Conservation (phyloP, 1,284 basidiomycete species). For the Volvariella surrecta region DNA sequence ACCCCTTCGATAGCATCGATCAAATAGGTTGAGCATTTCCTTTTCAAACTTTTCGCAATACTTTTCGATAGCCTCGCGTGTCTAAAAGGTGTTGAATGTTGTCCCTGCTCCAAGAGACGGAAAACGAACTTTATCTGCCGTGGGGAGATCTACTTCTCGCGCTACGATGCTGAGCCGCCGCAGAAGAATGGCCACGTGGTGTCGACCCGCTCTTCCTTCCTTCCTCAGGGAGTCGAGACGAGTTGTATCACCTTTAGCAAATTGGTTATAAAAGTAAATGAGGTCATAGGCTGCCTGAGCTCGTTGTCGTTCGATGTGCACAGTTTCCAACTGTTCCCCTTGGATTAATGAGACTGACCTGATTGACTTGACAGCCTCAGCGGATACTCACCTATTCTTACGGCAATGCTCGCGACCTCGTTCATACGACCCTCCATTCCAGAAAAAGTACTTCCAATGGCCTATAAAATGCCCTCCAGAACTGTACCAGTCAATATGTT, state of each 20-base stretch:
- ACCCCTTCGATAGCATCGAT: slow-evolving; percentile 89
- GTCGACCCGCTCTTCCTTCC: slow-evolving; percentile 80
- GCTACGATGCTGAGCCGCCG: slow-evolving; percentile 83
- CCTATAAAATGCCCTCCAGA: slow-evolving; percentile 31
- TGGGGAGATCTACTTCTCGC: slow-evolving; percentile 85
- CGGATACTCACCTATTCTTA: slow-evolving; percentile 72
- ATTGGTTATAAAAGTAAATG: slow-evolving; percentile 93
- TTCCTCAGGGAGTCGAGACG: slow-evolving; percentile 78
- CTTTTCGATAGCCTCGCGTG: slow-evolving; percentile 82
- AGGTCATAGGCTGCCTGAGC: slow-evolving; percentile 93
- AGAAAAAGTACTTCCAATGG: slow-evolving; percentile 75
- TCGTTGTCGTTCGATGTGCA: slow-evolving; percentile 87
- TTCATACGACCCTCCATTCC: slow-evolving; percentile 86
- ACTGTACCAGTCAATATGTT: not conserved
- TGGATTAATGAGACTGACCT: slow-evolving; percentile 10
- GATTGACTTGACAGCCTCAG: not conserved
- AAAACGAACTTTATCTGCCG: slow-evolving; percentile 60
- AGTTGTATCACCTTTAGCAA: slow-evolving; percentile 78
- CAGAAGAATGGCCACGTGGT: slow-evolving; percentile 86
- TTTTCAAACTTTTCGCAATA: slow-evolving; percentile 99
- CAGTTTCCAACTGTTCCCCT: slow-evolving; percentile 95
- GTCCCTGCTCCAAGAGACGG: not conserved
- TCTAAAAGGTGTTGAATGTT: slow-evolving; percentile 33
- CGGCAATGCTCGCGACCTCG: slow-evolving; percentile 90
- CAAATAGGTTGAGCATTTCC: slow-evolving; percentile 95